Base-by-base conservation (phyloP, 2,329 filamentous ascomycete genomes). In the Aotearoamyces nothofagi region DNA sequence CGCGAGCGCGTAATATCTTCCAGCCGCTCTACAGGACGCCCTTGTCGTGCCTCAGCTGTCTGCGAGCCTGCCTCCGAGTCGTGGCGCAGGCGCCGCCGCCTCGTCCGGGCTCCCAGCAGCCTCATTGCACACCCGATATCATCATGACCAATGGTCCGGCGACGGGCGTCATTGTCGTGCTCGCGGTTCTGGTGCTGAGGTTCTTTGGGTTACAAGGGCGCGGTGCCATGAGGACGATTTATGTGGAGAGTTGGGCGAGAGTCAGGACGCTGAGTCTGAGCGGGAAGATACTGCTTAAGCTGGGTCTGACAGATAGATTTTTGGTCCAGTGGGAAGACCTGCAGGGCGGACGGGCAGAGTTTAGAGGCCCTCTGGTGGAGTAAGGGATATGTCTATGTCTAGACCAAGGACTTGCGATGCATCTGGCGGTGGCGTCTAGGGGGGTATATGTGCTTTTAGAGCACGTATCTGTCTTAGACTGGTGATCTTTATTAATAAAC, bases 171-270 rank as follows among this genome's bases (percentile, higher is more conserved):
- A 75, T 92, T 19, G 61, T 93, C 26, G 52, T 78, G 4, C 46
- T 75, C 3, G 68, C 69, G 0, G 58, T 61, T 1, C 51, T 67
- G 3, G 26, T 72, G 9, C 43, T 79, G 28, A 60, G 47, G 36
- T 51, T 53, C 27, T 35, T 54, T 15, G 65, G 61, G 2, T 29
- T 69, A 2, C 64, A 60, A 0, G 58, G 64, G 22, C 43, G 71
- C 26, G 68, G 61, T 15, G 66, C 65, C 38, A 75, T 87, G 57
- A 69, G 72, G 37, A 75, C 79, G 7, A 60, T 96, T 9, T 98
- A 90, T 50, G 69, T 94, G 15, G 90, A 98, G 60, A 90, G 80
- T 12, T 94, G 86, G 77, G 87, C 90, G 3, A 67, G 90, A 10
- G 80, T 92, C 10, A 75, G 66, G 39, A 76, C 69, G 9, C 54